Percentiles rank a stretch among this genome's conserved stretches.
These are phyloP conservation scores for Triangularia verruculosa DNA, from an alignment of 2,329 filamentous ascomycete species.

Conservation along the genomic window DNA sequence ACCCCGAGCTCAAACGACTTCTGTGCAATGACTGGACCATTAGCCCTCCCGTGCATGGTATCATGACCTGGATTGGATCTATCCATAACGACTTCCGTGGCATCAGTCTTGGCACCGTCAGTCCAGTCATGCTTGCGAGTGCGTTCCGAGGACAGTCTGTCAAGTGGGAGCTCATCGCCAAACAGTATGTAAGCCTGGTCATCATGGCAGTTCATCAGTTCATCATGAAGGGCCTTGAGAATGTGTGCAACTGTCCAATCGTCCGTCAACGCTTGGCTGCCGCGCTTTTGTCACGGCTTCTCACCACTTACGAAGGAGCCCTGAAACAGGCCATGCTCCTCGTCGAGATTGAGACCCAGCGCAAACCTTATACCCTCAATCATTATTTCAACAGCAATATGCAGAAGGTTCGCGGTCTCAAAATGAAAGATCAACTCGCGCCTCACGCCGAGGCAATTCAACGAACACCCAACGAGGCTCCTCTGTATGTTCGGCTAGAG, in stretches of 20 bases:
- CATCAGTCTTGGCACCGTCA: slow-evolving; percentile 52
- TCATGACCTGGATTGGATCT: slow-evolving; percentile 44
- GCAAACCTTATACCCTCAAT: slow-evolving; percentile 49
- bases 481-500: neutral
- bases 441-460: neutral
- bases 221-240: slow-evolving; percentile 42
- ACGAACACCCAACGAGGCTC: neutral
- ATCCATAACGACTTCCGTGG: slow-evolving; percentile 47
- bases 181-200: slow-evolving; percentile 49
- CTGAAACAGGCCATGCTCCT: slow-evolving; percentile 51
- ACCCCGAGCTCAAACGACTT: slow-evolving; percentile 27
- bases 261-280: slow-evolving; percentile 44
- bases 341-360: slow-evolving; percentile 47
- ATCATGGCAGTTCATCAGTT: slow-evolving; percentile 53
- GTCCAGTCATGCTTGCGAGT: slow-evolving; percentile 42
- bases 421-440: slow-evolving; percentile 24
- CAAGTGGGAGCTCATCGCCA: slow-evolving; percentile 50
- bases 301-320: slow-evolving; percentile 44
- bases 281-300: slow-evolving; percentile 46
- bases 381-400: slow-evolving; percentile 47
- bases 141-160: slow-evolving; percentile 52
- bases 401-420: slow-evolving; percentile 28
- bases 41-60: slow-evolving; percentile 28
- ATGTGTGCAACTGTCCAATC: slow-evolving; percentile 42
- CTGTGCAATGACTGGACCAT: slow-evolving; percentile 28